A percentile compares a stretch with the other conserved stretches of the same genome.
These are phyloP conservation scores for Thalassiosira mediterranea DNA, from an alignment of 352 stramenopile genomes.

Conservation along the genomic window DNA sequence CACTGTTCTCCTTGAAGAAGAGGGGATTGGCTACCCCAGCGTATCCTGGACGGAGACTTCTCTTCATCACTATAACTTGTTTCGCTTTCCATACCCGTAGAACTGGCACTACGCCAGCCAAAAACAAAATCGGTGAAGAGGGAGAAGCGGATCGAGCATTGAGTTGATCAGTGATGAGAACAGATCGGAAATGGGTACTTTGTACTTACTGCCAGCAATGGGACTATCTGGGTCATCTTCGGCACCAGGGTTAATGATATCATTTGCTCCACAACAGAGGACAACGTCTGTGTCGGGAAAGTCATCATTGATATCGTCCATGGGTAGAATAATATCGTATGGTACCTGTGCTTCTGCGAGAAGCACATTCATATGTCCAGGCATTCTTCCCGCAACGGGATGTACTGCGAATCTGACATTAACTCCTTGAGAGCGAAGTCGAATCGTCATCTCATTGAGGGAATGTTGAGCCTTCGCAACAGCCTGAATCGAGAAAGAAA, in stretches of 20 bases:
- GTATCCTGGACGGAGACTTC: constrained; percentile 60
- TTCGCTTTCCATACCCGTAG: constrained; percentile 68
- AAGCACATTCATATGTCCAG: constrained; percentile 62
- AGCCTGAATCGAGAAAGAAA: not conserved
- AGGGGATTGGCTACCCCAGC: constrained; percentile 68
- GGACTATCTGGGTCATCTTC: constrained; percentile 56
- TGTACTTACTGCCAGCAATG: constrained; percentile 40
- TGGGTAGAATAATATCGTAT: constrained; percentile 63
- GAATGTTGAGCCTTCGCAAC: constrained; percentile 64
- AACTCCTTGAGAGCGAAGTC: constrained; percentile 39
- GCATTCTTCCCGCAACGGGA: constrained; percentile 63
- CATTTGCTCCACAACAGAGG: constrained; percentile 64
- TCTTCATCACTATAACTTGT: constrained; percentile 64
- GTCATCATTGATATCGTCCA: constrained; percentile 71
- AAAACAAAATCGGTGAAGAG: constrained; percentile 1
- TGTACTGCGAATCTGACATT: constrained; percentile 69
- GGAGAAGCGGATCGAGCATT: too few species aligned
- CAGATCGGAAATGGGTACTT: too few species aligned
- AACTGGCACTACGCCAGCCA: constrained; percentile 66
- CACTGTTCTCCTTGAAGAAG: constrained; percentile 58
- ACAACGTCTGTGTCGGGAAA: constrained; percentile 62
- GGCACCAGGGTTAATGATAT: constrained; percentile 66
- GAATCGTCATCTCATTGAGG: constrained; percentile 48
- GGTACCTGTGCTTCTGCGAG: constrained; percentile 58
- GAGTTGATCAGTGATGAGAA: too few species aligned